These are phyloP conservation scores for Chaetomium olivaceum DNA, from an alignment of 2,329 filamentous ascomycete species.

Conservation along the genomic window DNA sequence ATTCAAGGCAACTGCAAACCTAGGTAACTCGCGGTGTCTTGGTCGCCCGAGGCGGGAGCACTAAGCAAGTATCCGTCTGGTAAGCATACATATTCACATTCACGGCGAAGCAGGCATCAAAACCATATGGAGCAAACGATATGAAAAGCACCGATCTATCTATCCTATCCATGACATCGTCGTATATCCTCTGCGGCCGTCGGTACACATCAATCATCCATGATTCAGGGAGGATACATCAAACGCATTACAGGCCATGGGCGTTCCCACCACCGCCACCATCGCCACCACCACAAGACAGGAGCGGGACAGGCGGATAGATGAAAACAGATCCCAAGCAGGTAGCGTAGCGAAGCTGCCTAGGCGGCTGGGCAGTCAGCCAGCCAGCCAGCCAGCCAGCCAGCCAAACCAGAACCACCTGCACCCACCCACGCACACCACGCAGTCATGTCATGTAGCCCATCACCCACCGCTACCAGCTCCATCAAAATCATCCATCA, in stretches of 20 bases:
- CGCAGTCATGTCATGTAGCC: not conserved
- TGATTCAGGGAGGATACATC: constrained; percentile 7
- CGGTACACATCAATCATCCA: constrained; percentile 20
- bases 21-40: not conserved
- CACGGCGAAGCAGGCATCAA: not conserved
- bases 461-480: not conserved
- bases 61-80: no score
- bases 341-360: not conserved
- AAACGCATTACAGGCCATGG: constrained; percentile 12
- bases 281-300: not conserved
- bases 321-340: not conserved
- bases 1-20: not conserved
- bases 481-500: not conserved
- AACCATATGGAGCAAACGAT: not conserved
- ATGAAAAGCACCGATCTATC: constrained; percentile 11
- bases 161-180: constrained; percentile 10
- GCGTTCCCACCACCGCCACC: not conserved
- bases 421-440: not conserved
- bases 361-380: not conserved
- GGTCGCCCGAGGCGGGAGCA: not conserved
- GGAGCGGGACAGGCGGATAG: not conserved
- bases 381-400: not conserved
- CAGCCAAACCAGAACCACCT: not conserved
- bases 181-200: constrained; percentile 5
- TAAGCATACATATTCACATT: not conserved